Evolutionary conservation across 2,329 filamentous ascomycete genomes (phyloP).

Genomic region (Clonostachys chloroleuca): DNA sequence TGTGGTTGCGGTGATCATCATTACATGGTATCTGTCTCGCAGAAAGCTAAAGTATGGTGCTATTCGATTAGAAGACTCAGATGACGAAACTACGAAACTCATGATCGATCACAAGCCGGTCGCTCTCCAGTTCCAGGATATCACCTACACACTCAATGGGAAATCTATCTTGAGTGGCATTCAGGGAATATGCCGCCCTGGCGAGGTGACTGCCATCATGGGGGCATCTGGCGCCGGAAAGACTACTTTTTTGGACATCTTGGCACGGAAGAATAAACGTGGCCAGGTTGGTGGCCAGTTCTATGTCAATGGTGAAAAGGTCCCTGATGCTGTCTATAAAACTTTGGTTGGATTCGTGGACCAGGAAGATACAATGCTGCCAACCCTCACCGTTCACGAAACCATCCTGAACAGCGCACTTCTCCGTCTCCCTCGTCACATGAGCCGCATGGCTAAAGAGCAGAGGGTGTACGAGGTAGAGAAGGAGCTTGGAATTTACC

Average conservation of each 20-base stretch:
- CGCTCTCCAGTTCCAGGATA: constrained; percentile 80
- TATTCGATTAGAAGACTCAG: constrained; percentile 83
- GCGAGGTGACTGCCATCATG: constrained; percentile 98
- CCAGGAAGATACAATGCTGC: constrained; percentile 95
- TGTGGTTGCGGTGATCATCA: constrained; percentile 78
- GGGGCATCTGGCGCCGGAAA: constrained; percentile 96
- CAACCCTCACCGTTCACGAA: constrained; percentile 94
- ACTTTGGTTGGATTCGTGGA: constrained; percentile 95
- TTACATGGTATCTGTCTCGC: constrained; percentile 84
- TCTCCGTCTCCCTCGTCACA: constrained; percentile 85
- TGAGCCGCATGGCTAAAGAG: constrained; percentile 84
- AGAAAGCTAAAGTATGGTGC: constrained; percentile 66
- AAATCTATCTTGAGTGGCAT: constrained; percentile 80
- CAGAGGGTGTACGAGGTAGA: constrained; percentile 90
- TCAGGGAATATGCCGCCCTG: constrained; percentile 82
- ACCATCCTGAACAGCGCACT: constrained; percentile 94
- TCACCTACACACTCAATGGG: constrained; percentile 82
- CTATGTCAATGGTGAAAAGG: constrained; percentile 89
- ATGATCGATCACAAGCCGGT: constrained; percentile 91
- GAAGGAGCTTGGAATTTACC: constrained; percentile 88
- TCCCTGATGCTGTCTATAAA: constrained; percentile 79
- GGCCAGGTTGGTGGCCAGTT: constrained; percentile 76
- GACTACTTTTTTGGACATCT: constrained; percentile 92
- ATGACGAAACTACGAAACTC: constrained; percentile 81
- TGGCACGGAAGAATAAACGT: constrained; percentile 95